These are phyloP conservation scores for Tolypocladium capitatum DNA, from an alignment of 2,329 filamentous ascomycete genomes.

Conservation along the genomic window DNA sequence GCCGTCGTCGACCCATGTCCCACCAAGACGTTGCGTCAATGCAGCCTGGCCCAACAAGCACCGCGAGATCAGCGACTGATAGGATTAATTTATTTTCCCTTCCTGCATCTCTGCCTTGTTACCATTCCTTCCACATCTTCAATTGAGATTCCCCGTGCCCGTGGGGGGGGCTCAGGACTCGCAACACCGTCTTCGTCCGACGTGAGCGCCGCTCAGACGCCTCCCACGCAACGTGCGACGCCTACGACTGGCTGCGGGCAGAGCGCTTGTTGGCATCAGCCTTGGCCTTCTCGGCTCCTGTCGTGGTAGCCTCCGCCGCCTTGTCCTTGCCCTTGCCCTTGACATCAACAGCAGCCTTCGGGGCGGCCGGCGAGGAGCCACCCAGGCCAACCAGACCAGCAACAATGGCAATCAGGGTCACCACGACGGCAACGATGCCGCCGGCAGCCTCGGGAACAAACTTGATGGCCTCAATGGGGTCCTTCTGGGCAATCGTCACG, in stretches of 20 bases:
- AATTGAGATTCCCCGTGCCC: neutral
- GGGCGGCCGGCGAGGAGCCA: constrained; percentile 54
- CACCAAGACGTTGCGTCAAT: neutral
- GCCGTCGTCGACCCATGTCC: neutral
- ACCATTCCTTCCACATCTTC: neutral
- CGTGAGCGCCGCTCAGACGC: neutral
- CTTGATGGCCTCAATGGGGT: constrained; percentile 74
- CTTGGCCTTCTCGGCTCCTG: constrained; percentile 62
- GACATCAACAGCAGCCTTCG: constrained; percentile 52
- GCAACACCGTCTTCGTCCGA: neutral
- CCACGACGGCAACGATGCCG: constrained; percentile 56
- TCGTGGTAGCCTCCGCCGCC: constrained; percentile 43
- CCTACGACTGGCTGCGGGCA: constrained; percentile 42
- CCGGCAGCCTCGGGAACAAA: constrained; percentile 86
- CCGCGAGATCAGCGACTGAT: neutral
- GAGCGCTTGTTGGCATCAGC: constrained; percentile 52
- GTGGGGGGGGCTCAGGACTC: neutral
- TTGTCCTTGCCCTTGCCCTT: constrained; percentile 62
- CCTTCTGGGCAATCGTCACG: constrained; percentile 65
- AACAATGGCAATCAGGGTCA: constrained; percentile 59
- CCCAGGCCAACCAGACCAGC: constrained; percentile 52
- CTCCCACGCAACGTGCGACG: neutral
- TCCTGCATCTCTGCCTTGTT: neutral
- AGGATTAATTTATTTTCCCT: neutral
- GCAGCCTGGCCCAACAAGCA: neutral